Evolutionary conservation across 78 protist genomes (phyloP).

Genomic region (Isochrysis galbana): DNA sequence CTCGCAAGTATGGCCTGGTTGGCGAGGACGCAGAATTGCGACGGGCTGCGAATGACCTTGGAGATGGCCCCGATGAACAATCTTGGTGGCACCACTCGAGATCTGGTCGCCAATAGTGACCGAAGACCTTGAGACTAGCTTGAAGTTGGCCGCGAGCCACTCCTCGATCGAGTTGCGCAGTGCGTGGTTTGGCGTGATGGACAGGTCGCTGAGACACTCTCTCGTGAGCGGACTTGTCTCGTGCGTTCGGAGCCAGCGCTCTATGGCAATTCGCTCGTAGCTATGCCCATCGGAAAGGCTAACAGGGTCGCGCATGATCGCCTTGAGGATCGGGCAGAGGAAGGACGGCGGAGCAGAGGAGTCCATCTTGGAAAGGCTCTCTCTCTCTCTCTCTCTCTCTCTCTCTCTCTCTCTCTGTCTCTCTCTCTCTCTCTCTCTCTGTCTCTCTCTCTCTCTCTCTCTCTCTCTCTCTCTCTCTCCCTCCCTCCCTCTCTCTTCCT

Average conservation of each 20-base stretch:
- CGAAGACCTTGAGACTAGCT: background rate
- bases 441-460: too few species aligned
- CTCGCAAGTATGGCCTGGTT: background rate
- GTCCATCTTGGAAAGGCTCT: background rate
- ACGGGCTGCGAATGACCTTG: background rate
- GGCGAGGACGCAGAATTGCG: background rate
- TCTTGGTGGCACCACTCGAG: background rate
- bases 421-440: too few species aligned
- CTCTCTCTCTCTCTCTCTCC: too few species aligned
- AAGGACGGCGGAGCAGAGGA: background rate
- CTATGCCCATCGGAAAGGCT: background rate
- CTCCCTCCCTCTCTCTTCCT: too few species aligned
- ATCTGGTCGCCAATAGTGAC: background rate
- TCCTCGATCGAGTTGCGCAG: constrained; percentile 14
- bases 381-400: too few species aligned
- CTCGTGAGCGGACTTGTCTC: background rate
- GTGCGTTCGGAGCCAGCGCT: background rate
- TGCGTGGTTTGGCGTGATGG: constrained; percentile 4
- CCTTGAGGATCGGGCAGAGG: background rate
- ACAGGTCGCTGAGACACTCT: background rate
- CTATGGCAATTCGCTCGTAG: background rate
- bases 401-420: too few species aligned
- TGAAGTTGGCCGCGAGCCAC: constrained; percentile 1
- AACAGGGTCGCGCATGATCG: constrained; percentile 22
- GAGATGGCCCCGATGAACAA: background rate